A percentile compares a stretch with the other conserved stretches of the same genome.
phyloP scores from a whole-genome alignment of 495 filamentous ascomycete species.

The Hypoxylon rickii region DNA sequence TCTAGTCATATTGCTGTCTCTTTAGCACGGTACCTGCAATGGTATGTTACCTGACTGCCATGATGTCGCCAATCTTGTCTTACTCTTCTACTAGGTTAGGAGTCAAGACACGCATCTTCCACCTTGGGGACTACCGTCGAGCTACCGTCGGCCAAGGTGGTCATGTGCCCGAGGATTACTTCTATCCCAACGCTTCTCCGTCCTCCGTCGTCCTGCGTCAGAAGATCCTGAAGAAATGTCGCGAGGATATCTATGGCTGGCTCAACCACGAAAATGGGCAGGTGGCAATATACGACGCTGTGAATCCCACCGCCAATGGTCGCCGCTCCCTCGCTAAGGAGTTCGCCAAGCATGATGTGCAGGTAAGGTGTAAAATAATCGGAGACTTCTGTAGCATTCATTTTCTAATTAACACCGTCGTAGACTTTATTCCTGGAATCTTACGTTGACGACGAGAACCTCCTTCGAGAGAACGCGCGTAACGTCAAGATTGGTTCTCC shows the following conservation, averaged over 20 bases:
- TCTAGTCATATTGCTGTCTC: constrained; percentile 91
- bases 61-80: constrained; percentile 9
- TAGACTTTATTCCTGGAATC: constrained; percentile 97
- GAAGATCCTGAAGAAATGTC: constrained; percentile 96
- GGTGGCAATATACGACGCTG: constrained; percentile 98
- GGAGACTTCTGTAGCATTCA: background rate
- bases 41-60: constrained; percentile 57
- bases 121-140: constrained; percentile 94
- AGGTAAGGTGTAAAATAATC: constrained; percentile 55
- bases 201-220: constrained; percentile 86
- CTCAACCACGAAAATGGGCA: constrained; percentile 97
- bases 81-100: constrained; percentile 68
- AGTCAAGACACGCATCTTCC: constrained; percentile 97
- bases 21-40: constrained; percentile 90
- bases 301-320: constrained; percentile 88
- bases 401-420: constrained; percentile 13
- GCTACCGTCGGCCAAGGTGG: constrained; percentile 84
- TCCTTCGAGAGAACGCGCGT: constrained; percentile 96
- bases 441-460: constrained; percentile 86
- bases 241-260: constrained; percentile 96
- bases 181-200: constrained; percentile 91
- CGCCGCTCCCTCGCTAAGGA: constrained; percentile 88
- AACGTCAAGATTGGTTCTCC: constrained; percentile 98
- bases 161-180: constrained; percentile 96
- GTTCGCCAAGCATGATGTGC: constrained; percentile 93